Evolutionary conservation across 2,329 filamentous ascomycete species (phyloP).

Genomic region (Fusarium multiceps): DNA sequence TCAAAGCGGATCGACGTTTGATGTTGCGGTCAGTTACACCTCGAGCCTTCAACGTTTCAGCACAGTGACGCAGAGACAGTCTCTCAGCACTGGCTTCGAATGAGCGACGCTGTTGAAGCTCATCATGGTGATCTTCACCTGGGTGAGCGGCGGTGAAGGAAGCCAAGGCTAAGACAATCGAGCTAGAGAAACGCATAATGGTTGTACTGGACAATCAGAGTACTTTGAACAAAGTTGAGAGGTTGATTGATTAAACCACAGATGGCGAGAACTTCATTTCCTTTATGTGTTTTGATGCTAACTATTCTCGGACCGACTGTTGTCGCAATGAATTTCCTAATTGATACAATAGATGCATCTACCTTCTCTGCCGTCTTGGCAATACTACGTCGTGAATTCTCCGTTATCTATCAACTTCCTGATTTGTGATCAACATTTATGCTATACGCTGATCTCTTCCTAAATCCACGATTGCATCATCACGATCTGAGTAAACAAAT

Average conservation of each 20-base stretch:
- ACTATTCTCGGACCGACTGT: background rate
- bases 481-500: background rate
- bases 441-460: background rate
- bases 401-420: background rate
- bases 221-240: background rate
- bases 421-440: background rate
- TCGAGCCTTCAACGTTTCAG: constrained; percentile 58
- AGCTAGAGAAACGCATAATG: background rate
- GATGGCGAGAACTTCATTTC: background rate
- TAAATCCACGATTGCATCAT: background rate
- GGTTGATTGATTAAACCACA: background rate
- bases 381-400: constrained; percentile 5
- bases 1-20: constrained; percentile 55
- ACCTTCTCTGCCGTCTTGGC: constrained; percentile 2
- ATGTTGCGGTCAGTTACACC: constrained; percentile 58
- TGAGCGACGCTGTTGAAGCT: background rate
- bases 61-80: constrained; percentile 58
- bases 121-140: constrained; percentile 7
- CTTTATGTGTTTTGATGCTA: background rate
- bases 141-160: background rate
- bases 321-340: background rate
- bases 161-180: background rate
- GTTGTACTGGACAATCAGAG: background rate
- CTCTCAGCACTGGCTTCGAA: constrained; percentile 6
- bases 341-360: background rate